These are phyloP conservation scores for Ramalina intermedia DNA, from an alignment of 495 filamentous ascomycete genomes.

Conservation along the genomic window DNA sequence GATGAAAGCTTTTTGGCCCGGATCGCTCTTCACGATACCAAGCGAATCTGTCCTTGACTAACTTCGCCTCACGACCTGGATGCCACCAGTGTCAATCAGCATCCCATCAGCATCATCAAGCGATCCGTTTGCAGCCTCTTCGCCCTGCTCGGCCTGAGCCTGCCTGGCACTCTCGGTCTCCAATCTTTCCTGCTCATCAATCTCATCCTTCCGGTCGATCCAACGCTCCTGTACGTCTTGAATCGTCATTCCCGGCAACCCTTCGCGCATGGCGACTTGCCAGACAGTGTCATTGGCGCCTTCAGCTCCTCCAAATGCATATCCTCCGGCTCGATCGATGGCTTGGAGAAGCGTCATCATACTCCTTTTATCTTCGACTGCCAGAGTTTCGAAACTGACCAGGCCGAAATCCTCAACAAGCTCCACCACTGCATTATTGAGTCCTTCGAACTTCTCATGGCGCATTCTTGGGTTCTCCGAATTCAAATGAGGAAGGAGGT, in stretches of 20 bases:
- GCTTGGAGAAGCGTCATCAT: conserved; percentile 83
- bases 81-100: conserved; percentile 28
- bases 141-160: conserved; percentile 21
- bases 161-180: conserved; percentile 50
- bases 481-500: conserved; percentile 67
- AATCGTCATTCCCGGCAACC: conserved; percentile 61
- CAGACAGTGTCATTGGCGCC: conserved; percentile 88
- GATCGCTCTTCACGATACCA: background rate
- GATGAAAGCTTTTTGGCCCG: background rate
- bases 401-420: conserved; percentile 79
- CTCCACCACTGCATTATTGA: conserved; percentile 77
- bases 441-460: conserved; percentile 57
- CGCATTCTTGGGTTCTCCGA: conserved; percentile 41
- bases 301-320: conserved; percentile 82
- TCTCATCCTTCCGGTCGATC: conserved; percentile 78
- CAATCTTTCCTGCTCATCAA: conserved; percentile 64
- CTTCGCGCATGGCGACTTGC: conserved; percentile 87
- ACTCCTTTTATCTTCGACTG: conserved; percentile 87
- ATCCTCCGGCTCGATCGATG: conserved; percentile 82
- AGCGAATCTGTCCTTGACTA: conserved; percentile 5
- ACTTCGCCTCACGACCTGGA: conserved; percentile 31
- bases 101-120: conserved; percentile 24
- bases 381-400: conserved; percentile 82
- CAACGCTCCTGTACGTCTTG: conserved; percentile 88
- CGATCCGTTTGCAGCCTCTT: conserved; percentile 20